These are phyloP conservation scores for Russula vinacea DNA, from an alignment of 768 basidiomycete genomes.

Conservation along the genomic window DNA sequence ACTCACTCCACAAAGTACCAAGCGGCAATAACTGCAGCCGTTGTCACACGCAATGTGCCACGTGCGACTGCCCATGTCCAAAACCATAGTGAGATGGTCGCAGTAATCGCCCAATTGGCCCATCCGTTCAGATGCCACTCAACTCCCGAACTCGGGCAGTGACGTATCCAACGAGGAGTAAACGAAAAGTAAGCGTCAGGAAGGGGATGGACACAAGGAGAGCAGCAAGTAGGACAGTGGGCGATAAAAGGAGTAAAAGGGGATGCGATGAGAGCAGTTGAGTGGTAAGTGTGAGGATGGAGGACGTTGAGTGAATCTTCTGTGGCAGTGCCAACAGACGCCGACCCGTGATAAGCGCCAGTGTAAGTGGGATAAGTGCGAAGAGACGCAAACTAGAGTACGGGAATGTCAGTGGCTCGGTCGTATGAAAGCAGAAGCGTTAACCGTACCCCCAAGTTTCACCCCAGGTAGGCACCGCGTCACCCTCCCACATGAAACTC, in stretches of 20 bases:
- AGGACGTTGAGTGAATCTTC: conserved; percentile 64
- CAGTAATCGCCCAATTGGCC: conserved; percentile 71
- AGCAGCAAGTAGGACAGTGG: conserved; percentile 61
- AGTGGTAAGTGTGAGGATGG: conserved; percentile 57
- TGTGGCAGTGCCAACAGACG: conserved; percentile 69
- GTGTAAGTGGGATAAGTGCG: conserved; percentile 65
- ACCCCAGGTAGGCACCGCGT: conserved; percentile 68
- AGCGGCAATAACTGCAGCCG: conserved; percentile 80
- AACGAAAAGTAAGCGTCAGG: conserved; percentile 70
- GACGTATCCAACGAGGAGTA: conserved; percentile 68
- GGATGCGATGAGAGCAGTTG: conserved; percentile 68
- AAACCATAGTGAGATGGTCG: conserved; percentile 53
- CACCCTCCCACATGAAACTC: conserved; percentile 62
- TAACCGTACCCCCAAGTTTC: conserved; percentile 70
- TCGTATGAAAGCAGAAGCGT: conserved; percentile 3
- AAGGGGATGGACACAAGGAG: conserved; percentile 77
- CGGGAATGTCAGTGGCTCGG: background rate
- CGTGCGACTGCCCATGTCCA: conserved; percentile 79
- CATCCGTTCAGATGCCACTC: conserved; percentile 59
- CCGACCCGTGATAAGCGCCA: conserved; percentile 68
- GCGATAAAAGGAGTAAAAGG: conserved; percentile 71
- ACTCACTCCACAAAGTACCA: conserved; percentile 83
- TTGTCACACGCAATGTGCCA: conserved; percentile 70
- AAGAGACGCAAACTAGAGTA: conserved; percentile 65
- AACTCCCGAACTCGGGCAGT: conserved; percentile 42